Base-by-base conservation (phyloP, 768 basidiomycete genomes). In the Podaxis carcinomalis region DNA sequence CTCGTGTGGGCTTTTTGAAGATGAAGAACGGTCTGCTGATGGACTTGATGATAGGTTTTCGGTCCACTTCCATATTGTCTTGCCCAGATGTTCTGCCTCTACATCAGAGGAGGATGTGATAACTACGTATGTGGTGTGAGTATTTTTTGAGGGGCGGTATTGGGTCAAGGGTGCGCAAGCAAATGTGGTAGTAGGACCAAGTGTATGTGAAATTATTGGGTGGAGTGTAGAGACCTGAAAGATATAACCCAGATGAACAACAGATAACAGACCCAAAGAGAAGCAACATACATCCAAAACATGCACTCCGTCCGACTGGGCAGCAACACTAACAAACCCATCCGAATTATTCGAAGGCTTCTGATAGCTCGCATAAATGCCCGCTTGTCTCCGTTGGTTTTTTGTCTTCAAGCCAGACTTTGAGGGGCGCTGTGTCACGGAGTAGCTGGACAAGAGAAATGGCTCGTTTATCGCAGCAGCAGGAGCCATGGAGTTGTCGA, bases 281-380 rank as follows among this genome's bases (percentile, higher is more conserved):
- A 58, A 35, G 19, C 4, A 23, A 66, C 71, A 61, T 53, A 92
- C 90, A 70, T 92, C 87, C 61, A 89, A 71, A 49, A 93, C 69
- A 72, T 92, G 89, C 40, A 92, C 75, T 32, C 91, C 91, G 59
- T 93, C 89, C 63, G 80, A 82, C 62, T 91, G 89, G 11, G 80
- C 86, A 13, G 88, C 81, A 57, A 90, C 78, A 0, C 88, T 88
- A 44, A 82, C 86, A 76, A 80, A 81, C 27, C 84, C 82, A 40
- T 88, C 84, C 46, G 73, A 68, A 49, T 69, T 76, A 51, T 39
- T 39, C 35, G 27, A 44, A 7, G 57, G 56, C 35, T 51, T 58
- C 35, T 61, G 64, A 54, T 65, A 60, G 46, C 55, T 66, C 3
- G 59, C 56, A 56, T 53, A 64, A 32, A 65, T 57, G 57, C 37